phyloP scores from a whole-genome alignment of 768 basidiomycete genomes.

The Auricularia sp. region DNA sequence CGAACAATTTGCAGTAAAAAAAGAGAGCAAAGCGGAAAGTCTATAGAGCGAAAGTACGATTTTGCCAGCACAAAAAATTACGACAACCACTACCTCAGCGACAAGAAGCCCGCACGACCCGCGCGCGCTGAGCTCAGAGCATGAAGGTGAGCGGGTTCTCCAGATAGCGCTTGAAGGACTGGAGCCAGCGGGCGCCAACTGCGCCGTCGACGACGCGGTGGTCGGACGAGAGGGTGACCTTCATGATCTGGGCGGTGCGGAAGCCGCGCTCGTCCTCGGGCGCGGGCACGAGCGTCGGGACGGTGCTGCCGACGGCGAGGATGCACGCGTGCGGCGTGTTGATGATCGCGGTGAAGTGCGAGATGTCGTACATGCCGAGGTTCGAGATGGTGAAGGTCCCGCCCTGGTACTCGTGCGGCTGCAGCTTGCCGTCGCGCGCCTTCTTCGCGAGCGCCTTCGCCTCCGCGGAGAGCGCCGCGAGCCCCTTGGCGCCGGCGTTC shows the following conservation, averaged over 20 bases:
- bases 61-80: no score
- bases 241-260: conserved; percentile 87
- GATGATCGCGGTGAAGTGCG: conserved; percentile 97
- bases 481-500: conserved; percentile 85
- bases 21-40: no score
- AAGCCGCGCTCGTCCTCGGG: conserved; percentile 89
- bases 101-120: no score
- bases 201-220: conserved; percentile 96
- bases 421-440: conserved; percentile 92
- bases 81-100: no score
- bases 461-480: conserved; percentile 86
- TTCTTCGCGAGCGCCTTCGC: conserved; percentile 88
- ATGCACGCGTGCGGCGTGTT: conserved; percentile 98
- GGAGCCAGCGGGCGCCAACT: conserved; percentile 84
- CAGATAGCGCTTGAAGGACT: conserved; percentile 89
- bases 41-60: no score
- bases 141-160: conserved; percentile 97
- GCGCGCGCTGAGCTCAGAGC: conserved; percentile 38
- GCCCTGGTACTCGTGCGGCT: conserved; percentile 95
- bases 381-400: conserved; percentile 99
- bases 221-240: conserved; percentile 89
- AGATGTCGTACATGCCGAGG: conserved; percentile 93
- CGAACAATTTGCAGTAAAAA: no score
- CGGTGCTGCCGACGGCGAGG: conserved; percentile 84
- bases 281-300: conserved; percentile 77